Conservation (phyloP, 164 flowering plant species). For the Liquidambar formosana region DNA sequence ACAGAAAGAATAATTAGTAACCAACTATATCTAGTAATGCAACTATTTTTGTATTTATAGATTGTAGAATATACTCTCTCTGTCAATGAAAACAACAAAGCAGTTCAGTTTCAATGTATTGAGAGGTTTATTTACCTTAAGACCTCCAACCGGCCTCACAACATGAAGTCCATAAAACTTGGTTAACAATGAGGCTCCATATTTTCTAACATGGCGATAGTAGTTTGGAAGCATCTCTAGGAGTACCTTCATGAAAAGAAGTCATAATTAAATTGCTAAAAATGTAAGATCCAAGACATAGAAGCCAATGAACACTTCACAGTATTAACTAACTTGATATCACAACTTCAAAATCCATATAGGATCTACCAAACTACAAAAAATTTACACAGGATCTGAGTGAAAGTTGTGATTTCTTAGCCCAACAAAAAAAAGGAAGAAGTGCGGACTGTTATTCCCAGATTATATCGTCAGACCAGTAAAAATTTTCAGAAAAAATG, state of each 20-base stretch:
- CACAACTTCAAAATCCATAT: no score
- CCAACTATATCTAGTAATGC: background rate
- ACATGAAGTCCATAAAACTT: conserved; percentile 57
- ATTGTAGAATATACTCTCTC: background rate
- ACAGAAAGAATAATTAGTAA: background rate
- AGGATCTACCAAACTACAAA: no score
- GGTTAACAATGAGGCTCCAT: conserved; percentile 35
- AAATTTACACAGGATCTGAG: no score
- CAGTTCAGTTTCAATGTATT: background rate
- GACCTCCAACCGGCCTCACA: conserved; percentile 48
- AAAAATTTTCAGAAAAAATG: no score
- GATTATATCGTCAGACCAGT: no score
- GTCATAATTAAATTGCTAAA: background rate
- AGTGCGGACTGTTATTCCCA: no score
- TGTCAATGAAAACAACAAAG: background rate
- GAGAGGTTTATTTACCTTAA: conserved; percentile 34
- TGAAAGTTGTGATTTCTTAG: no score
- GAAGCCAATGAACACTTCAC: background rate
- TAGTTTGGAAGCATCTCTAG: conserved; percentile 38
- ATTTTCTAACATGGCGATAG: conserved; percentile 35
- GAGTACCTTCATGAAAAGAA: conserved; percentile 10
- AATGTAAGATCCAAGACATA: background rate
- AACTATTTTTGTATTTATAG: background rate
- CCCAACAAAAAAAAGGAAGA: no score
- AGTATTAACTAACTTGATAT: no score